Conservation (phyloP, 352 stramenopile species). For the Aphanomyces cochlioides region DNA sequence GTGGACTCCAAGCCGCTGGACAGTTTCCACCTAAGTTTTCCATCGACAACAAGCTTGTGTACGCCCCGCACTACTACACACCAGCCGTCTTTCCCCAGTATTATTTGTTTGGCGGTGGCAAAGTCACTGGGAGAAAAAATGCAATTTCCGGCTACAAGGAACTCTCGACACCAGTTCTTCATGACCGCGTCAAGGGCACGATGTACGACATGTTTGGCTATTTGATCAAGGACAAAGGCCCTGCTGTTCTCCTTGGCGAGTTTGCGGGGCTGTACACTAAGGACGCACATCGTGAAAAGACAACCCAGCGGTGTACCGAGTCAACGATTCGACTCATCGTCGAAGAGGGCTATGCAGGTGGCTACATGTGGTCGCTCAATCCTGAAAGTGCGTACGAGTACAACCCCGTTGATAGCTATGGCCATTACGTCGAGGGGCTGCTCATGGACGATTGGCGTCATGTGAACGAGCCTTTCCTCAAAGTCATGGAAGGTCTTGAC, state of each 20-base stretch:
- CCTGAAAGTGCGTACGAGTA: conserved; percentile 73
- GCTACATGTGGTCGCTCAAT: conserved; percentile 78
- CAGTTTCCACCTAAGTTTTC: conserved; percentile 29
- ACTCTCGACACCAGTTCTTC: conserved; percentile 46
- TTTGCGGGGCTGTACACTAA: conserved; percentile 66
- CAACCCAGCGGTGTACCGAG: conserved; percentile 62
- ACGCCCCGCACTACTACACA: conserved; percentile 72
- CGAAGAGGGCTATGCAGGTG: conserved; percentile 46
- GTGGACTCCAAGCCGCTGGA: conserved; percentile 36
- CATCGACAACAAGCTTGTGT: conserved; percentile 52
- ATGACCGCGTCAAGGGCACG: conserved; percentile 55
- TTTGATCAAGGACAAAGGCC: conserved; percentile 42
- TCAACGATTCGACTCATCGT: conserved; percentile 62
- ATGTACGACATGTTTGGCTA: conserved; percentile 76
- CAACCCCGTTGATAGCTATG: conserved; percentile 62
- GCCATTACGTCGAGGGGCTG: conserved; percentile 59
- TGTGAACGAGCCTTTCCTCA: conserved; percentile 56
- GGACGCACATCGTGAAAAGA: conserved; percentile 48
- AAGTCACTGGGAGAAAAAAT: conserved; percentile 31
- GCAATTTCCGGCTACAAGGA: conserved; percentile 48
- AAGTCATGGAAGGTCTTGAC: conserved; percentile 56
- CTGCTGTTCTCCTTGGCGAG: conserved; percentile 60
- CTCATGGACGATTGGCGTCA: conserved; percentile 64
- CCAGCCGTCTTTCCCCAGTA: conserved; percentile 53
- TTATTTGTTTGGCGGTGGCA: conserved; percentile 56